Conservation (phyloP, 2,329 filamentous ascomycete species). For the Emmonsiellopsis sp. region DNA sequence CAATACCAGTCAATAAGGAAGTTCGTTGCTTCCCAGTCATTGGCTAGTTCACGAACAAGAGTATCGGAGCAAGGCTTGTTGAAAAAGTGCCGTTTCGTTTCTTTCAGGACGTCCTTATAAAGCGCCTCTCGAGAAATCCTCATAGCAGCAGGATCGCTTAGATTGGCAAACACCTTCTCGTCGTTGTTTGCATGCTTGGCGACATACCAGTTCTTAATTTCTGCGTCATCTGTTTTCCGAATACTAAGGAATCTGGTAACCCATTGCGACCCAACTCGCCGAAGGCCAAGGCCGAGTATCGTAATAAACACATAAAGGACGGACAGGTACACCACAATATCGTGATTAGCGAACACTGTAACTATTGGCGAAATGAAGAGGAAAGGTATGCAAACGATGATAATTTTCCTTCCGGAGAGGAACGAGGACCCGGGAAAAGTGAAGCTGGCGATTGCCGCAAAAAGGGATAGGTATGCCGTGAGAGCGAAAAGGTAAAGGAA, state of each 20-base stretch:
- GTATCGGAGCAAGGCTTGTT: conserved; percentile 33
- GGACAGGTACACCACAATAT: conserved; percentile 47
- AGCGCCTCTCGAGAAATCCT: conserved; percentile 39
- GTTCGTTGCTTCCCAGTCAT: conserved; percentile 43
- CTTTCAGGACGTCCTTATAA: conserved; percentile 35
- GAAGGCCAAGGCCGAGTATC: conserved; percentile 43
- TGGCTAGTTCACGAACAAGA: conserved; percentile 41
- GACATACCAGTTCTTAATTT: conserved; percentile 33
- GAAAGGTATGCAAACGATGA: conserved; percentile 47
- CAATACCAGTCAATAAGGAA: conserved; percentile 48
- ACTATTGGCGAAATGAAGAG: conserved; percentile 49
- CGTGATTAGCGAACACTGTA: conserved; percentile 44
- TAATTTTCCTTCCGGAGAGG: conserved; percentile 47
- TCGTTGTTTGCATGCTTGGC: conserved; percentile 22
- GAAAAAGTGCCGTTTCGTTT: conserved; percentile 36
- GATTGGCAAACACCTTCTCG: conserved; percentile 31
- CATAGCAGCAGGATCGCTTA: conserved; percentile 42
- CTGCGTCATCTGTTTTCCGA: conserved; percentile 27
- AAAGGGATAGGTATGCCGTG: conserved; percentile 49
- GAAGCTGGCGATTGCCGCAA: conserved; percentile 46
- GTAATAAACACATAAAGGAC: conserved; percentile 46
- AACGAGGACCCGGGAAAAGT: conserved; percentile 47
- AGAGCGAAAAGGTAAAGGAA: conserved; percentile 50
- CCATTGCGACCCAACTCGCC: conserved; percentile 49
- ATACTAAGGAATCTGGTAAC: conserved; percentile 44